These are phyloP conservation scores for Mrakia hoshinonis DNA, from an alignment of 768 basidiomycete genomes.

Conservation along the genomic window DNA sequence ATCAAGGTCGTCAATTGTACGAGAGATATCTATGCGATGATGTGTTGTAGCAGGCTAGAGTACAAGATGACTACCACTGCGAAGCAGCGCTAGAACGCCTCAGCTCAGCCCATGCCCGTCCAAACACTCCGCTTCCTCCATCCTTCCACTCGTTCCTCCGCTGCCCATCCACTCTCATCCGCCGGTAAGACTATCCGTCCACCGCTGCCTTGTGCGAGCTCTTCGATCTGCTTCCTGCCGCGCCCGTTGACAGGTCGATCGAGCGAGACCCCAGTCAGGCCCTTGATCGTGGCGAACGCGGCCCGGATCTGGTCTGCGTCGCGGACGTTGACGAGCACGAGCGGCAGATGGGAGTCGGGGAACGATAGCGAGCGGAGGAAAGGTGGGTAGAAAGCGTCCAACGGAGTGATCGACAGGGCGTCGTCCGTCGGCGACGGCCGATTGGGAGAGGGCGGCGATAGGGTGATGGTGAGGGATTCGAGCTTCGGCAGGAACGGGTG, in stretches of 20 bases:
- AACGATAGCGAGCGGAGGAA: not conserved
- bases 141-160: not conserved
- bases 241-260: not conserved
- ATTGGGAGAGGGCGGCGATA: too few species aligned
- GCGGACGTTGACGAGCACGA: not conserved
- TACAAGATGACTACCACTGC: too few species aligned
- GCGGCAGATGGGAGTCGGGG: not conserved
- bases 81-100: too few species aligned
- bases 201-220: not conserved
- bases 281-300: not conserved
- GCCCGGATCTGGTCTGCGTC: not conserved
- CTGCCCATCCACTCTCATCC: not conserved
- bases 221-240: not conserved
- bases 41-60: too few species aligned
- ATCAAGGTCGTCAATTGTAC: too few species aligned
- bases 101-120: too few species aligned
- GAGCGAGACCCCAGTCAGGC: not conserved
- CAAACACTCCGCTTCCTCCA: constrained; percentile 1
- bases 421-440: not conserved
- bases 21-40: too few species aligned
- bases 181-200: not conserved
- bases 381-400: not conserved
- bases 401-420: not conserved
- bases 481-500: not conserved
- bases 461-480: not conserved